Evolutionary conservation across 2,329 filamentous ascomycete genomes (phyloP), one percentile per base, ranked within the genome.

Genomic region (Aspergillus awamori): DNA sequence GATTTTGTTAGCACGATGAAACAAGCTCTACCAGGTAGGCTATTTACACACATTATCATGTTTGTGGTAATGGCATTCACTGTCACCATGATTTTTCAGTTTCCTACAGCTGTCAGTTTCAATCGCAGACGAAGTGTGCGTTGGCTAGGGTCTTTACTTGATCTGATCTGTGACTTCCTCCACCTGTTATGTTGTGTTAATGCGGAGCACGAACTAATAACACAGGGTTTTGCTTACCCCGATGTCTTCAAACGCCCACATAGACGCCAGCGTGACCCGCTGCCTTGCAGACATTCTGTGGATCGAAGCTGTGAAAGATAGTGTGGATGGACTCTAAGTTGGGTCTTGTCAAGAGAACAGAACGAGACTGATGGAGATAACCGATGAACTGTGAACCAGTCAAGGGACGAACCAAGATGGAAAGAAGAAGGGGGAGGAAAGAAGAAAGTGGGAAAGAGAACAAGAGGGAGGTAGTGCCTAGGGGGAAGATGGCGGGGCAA

Each of bases 161-260:
- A 73, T 56, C 15, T 65, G 56, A 8, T 60, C 49, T 28, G 63
- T 61, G 8, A 74, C 60, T 28, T 74, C 69, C n/a, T 65, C 39
- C n/a, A 68, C 62, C 72, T 74, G 56, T 10, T 7, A 15, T 28
- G 28, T 41, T 36, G 28, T 28, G 38, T 68, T 43, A 68, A 55
- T 36, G 51, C 13, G 13, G 15, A 7, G 24, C 11, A 43, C 17
- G 5, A 7, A n/a, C 8, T 11, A 15, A 26, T 17, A 22, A 45
- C 5, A 36, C 13, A 15, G 10, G 36, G 8, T 41, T 36, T 28
- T 33, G 60, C 69, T 61, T 66, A 76, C 74, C 13, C 66, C 73
- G 17, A 71, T 68, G 8, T 63, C 63, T 38, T 76, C 73, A 33
- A 77, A 74, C 1, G 62, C 69, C 71, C 72, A 76, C 45, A 70